Evolutionary conservation across 352 stramenopile species (phyloP), one percentile per base, ranked within the genome.

Genomic region (Globisporangium canariense): DNA sequence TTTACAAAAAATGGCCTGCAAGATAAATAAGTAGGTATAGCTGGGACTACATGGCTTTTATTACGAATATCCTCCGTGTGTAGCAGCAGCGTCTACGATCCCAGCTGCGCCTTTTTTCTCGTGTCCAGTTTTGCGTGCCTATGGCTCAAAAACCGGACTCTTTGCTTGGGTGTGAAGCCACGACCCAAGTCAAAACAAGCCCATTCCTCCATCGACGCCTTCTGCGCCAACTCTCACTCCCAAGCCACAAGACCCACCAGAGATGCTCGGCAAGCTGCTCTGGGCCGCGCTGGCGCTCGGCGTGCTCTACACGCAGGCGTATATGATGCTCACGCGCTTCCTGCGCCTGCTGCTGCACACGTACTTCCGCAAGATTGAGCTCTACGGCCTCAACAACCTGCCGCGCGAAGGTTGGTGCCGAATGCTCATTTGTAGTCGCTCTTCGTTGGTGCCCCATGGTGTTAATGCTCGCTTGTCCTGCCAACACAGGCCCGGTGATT

Each of bases 321-420:
- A 93, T 69, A 67, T 54, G 40, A 79, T 93, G 45, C 40, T 90
- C 53, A 76, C 73, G 68, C 79, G 78, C 75, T 90, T 91, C 68
- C 51, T 91, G 53, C 76, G 78, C 10, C 73, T 93, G 16, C 63
- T 89, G 41, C 60, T 81, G 59, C 80, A 90, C 74, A 88, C 77
- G 50, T 93, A 93, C 73, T 93, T 89, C 66, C 80, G 81, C 69
- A 88, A 86, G 69, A 91, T 90, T 67, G 80, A 80, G 45, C 71
- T 91, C 65, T 88, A 85, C 65, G 83, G 81, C 16, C 73, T 91
- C 67, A 91, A 93, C 66, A 88, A 93, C 62, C 82, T 93, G 34
- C 83, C 83, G 6, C 81, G 83, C 22, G 81, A 93, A 75, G 76
- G 75, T 25, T 25, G 22, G 22, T 25, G 22, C 22, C 22, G 22